Base-by-base conservation (phyloP, 768 basidiomycete species). In the Podaxis carcinomalis region DNA sequence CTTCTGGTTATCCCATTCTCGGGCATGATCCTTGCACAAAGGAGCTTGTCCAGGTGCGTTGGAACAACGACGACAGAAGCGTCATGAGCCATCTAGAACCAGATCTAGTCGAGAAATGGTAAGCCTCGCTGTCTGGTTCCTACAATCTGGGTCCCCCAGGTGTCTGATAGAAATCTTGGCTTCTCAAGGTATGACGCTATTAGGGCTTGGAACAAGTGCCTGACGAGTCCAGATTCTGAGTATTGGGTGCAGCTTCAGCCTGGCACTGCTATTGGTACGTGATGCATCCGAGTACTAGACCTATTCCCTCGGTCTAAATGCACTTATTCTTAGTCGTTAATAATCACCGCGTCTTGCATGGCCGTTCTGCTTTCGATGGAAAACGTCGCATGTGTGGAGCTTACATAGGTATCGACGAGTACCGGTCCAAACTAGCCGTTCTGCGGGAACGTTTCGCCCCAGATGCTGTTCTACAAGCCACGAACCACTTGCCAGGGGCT, bases 61-160 rank as follows among this genome's bases (percentile, higher is more conserved):
- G 95, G 92, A 98, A 98, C 68, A 95, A 93, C 63, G 90, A 95
- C 65, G 95, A 98, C 71, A 78, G 96, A 55, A 95, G 92, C 61
- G 89, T 88, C 2, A 82, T 98, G 78, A 83, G 77, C 62, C 76
- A 80, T 63, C 64, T 93, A 63, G 75, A 77, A 14, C 75, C 86
- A 0, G 78, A 79, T 6, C 67, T 83, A 62, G 85, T 98, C 9
- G 90, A 92, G 67, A 77, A 81, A 57, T 98, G 94, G 93, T 88
- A 65, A 42, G 74, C 61, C 5, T 36, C 59, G 16, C 32, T 32
- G 32, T 5, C 9, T 32, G 7, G 32, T 32, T 32, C 32, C 7
- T 32, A 3, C 7, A 9, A 7, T 54, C 14, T 51, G 19, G 11
- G 19, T 27, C 27, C 9, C 23, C 28, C 21, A 16, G 14, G 16